Evolutionary conservation across 768 basidiomycete species (phyloP).

Genomic region (Tylopilus felleus): DNA sequence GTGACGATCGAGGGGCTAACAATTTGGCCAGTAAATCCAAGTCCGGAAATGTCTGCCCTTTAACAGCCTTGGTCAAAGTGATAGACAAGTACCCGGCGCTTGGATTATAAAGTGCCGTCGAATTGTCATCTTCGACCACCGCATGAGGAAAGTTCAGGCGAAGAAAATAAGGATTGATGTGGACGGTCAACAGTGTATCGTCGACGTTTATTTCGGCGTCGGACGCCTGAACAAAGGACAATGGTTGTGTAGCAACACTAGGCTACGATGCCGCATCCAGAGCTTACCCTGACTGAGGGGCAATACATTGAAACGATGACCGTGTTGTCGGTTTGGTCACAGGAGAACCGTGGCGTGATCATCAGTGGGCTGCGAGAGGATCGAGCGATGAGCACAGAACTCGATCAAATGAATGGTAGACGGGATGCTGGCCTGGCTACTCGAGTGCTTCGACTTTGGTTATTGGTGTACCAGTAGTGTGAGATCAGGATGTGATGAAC

Average conservation of each 20-base stretch:
- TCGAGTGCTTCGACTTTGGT: neutral
- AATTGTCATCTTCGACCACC: conserved; percentile 59
- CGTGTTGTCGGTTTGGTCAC: conserved; percentile 56
- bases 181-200: conserved; percentile 62
- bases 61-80: conserved; percentile 63
- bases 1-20: conserved; percentile 59
- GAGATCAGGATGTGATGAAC: neutral
- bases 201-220: conserved; percentile 80
- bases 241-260: conserved; percentile 12
- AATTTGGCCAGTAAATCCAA: conserved; percentile 77
- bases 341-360: conserved; percentile 77
- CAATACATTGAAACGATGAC: conserved; percentile 63
- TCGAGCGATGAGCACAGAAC: neutral
- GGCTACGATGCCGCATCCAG: neutral
- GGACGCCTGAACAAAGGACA: conserved; percentile 52
- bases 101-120: conserved; percentile 73
- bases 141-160: conserved; percentile 72
- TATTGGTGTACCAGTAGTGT: neutral
- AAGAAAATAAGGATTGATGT: conserved; percentile 83
- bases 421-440: neutral
- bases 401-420: neutral
- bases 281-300: conserved; percentile 65
- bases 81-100: conserved; percentile 74
- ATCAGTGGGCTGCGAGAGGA: conserved; percentile 34
- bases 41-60: conserved; percentile 69